Conservation (phyloP, 2,329 filamentous ascomycete species). For the Fusarium circinatum region DNA sequence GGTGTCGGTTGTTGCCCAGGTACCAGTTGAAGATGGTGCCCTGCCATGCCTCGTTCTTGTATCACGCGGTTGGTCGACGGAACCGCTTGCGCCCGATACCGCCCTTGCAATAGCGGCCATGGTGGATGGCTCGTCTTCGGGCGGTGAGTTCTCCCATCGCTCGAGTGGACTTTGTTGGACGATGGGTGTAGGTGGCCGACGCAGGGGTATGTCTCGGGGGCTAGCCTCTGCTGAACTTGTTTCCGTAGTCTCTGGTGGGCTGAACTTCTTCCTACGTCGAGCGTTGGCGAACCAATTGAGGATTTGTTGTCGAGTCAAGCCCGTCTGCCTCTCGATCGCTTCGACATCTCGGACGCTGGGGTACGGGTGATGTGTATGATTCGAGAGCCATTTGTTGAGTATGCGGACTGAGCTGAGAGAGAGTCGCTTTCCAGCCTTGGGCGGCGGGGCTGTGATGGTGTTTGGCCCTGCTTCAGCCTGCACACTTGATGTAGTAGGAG, state of each 20-base stretch:
- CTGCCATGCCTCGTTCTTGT: accelerated
- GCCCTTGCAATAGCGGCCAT: constrained; percentile 46
- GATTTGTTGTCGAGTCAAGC: constrained; percentile 81
- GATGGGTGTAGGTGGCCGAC: constrained; percentile 59
- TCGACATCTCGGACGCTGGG: constrained; percentile 86
- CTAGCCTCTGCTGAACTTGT: not conserved
- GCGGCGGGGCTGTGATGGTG: not conserved
- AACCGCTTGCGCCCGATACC: constrained; percentile 11
- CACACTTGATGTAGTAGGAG: too few relatives aligned
- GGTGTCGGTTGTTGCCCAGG: not conserved
- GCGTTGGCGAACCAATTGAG: constrained; percentile 91
- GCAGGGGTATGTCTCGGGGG: not conserved
- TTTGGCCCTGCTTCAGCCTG: not conserved
- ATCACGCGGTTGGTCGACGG: accelerated
- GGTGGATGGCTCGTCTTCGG: constrained; percentile 46
- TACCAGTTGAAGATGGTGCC: constrained; percentile 29
- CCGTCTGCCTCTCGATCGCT: constrained; percentile 75
- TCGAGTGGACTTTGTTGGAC: constrained; percentile 45
- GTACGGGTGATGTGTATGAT: constrained; percentile 81
- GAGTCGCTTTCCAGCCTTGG: constrained; percentile 29
- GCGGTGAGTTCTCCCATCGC: constrained; percentile 47
- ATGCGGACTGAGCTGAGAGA: constrained; percentile 25
- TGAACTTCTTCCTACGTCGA: constrained; percentile 75
- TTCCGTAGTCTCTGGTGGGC: not conserved
- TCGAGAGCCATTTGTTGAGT: constrained; percentile 70